Percentiles rank a stretch among this genome's conserved stretches.
phyloP scores from a whole-genome alignment of 1,139 yeast genomes.

The Geotrichum candidum region DNA sequence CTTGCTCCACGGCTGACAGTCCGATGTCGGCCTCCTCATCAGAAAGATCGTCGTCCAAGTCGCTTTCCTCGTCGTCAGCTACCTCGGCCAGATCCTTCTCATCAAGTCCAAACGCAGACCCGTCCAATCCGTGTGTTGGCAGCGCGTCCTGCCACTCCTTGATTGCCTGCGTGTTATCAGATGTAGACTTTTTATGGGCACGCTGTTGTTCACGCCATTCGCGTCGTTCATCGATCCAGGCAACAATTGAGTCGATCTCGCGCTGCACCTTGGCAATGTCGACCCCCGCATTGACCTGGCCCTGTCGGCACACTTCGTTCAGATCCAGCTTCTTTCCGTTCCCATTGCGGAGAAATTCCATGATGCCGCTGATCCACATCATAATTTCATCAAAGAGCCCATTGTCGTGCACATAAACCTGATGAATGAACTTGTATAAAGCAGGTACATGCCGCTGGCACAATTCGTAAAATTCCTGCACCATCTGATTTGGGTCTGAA shows the following conservation, averaged over 20 bases:
- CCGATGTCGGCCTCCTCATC: slow-evolving; percentile 12
- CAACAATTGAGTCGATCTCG: slow-evolving; percentile 45
- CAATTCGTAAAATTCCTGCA: slow-evolving; percentile 57
- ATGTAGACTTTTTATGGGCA: slow-evolving; percentile 5
- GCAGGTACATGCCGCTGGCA: slow-evolving; percentile 65
- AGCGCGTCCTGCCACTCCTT: slow-evolving; percentile 30
- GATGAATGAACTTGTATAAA: slow-evolving; percentile 68
- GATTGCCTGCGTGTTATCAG: slow-evolving; percentile 29
- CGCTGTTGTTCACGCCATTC: slow-evolving; percentile 31
- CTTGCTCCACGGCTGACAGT: slow-evolving; percentile 16
- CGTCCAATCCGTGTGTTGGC: slow-evolving; percentile 42
- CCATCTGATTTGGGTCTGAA: slow-evolving; percentile 50
- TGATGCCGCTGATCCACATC: slow-evolving; percentile 60
- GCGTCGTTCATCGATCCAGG: slow-evolving; percentile 42
- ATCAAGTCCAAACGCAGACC: slow-evolving; percentile 53
- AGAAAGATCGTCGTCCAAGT: slow-evolving; percentile 18
- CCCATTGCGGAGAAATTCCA: slow-evolving; percentile 57
- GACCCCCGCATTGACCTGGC: slow-evolving; percentile 39
- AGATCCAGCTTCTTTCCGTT: slow-evolving; percentile 35
- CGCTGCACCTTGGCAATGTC: slow-evolving; percentile 38
- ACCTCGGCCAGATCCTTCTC: slow-evolving; percentile 50
- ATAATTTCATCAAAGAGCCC: slow-evolving; percentile 68
- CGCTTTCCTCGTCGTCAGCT: slow-evolving; percentile 34
- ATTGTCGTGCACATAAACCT: slow-evolving; percentile 67
- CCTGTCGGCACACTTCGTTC: slow-evolving; percentile 26